phyloP scores from a whole-genome alignment of 75 land plant species.

The Cupressus sempervirens region DNA sequence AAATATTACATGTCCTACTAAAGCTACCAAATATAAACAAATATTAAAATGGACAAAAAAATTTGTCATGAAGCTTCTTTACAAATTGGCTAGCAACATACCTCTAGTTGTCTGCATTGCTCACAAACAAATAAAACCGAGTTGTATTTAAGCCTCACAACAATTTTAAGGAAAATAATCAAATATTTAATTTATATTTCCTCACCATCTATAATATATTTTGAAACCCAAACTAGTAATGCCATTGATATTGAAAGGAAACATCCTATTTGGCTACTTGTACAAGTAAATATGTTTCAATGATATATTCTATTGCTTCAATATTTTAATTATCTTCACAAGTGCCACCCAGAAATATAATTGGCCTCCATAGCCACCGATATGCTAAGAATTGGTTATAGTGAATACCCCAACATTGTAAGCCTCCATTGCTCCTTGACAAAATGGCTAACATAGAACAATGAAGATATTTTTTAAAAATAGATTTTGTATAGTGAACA shows the following conservation, averaged over 20 bases:
- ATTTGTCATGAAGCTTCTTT: slow-evolving; percentile 57
- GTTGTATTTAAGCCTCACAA: neutral
- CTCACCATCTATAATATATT: neutral
- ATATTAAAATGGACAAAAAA: slow-evolving; percentile 36
- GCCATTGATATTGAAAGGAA: neutral
- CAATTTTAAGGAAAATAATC: neutral
- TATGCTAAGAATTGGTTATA: too few relatives aligned
- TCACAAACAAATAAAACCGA: neutral
- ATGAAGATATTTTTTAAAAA: too few relatives aligned
- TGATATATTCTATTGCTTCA: too few relatives aligned
- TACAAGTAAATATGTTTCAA: neutral
- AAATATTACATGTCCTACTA: too few relatives aligned
- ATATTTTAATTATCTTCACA: too few relatives aligned
- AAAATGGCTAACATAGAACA: too few relatives aligned
- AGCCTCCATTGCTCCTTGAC: too few relatives aligned
- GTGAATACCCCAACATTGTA: too few relatives aligned
- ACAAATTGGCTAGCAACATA: slow-evolving; percentile 75
- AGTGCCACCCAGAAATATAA: too few relatives aligned
- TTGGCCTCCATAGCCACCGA: too few relatives aligned
- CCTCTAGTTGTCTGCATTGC: slow-evolving; percentile 74
- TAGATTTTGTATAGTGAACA: too few relatives aligned
- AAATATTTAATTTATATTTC: neutral
- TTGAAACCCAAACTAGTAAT: neutral
- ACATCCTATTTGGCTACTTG: neutral
- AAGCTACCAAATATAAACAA: too few relatives aligned